Conservation (phyloP, 1,139 yeast genomes). For the Dujonia santamariae region DNA sequence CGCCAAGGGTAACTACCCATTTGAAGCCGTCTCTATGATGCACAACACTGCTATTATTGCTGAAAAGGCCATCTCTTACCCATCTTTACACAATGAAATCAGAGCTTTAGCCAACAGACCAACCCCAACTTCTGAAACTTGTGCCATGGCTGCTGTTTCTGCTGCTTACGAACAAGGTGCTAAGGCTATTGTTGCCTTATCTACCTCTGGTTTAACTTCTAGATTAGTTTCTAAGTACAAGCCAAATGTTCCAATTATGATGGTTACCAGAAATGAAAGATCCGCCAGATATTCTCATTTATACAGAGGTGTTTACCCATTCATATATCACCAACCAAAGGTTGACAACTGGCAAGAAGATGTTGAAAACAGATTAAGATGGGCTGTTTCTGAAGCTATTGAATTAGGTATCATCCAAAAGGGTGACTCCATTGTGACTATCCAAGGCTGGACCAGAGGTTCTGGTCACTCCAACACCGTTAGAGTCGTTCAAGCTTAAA, state of each 20-base stretch:
- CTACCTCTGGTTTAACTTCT: conserved; percentile 93
- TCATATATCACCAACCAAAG: conserved; percentile 67
- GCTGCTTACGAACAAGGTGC: conserved; percentile 96
- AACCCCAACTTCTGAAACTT: conserved; percentile 92
- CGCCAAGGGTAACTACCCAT: conserved; percentile 98
- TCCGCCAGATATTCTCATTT: conserved; percentile 95
- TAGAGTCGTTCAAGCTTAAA: conserved; percentile 61
- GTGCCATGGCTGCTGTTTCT: conserved; percentile 95
- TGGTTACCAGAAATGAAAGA: conserved; percentile 94
- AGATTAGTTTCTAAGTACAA: conserved; percentile 96
- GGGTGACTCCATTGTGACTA: conserved; percentile 90
- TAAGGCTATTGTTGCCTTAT: conserved; percentile 92
- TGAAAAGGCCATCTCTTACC: conserved; percentile 94
- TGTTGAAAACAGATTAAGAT: conserved; percentile 90
- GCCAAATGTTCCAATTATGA: conserved; percentile 95
- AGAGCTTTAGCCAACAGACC: conserved; percentile 85
- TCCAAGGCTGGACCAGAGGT: conserved; percentile 99
- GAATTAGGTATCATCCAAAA: conserved; percentile 79
- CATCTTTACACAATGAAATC: conserved; percentile 82
- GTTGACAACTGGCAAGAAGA: conserved; percentile 93
- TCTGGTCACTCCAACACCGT: conserved; percentile 98
- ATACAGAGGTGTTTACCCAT: conserved; percentile 98
- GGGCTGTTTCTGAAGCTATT: conserved; percentile 90
- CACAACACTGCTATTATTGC: conserved; percentile 96
- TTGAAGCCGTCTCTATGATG: conserved; percentile 98